Evolutionary conservation across 2,329 filamentous ascomycete genomes (phyloP), one percentile per base, ranked within the genome.

Genomic region (Lasiodiplodia hormozganensis): DNA sequence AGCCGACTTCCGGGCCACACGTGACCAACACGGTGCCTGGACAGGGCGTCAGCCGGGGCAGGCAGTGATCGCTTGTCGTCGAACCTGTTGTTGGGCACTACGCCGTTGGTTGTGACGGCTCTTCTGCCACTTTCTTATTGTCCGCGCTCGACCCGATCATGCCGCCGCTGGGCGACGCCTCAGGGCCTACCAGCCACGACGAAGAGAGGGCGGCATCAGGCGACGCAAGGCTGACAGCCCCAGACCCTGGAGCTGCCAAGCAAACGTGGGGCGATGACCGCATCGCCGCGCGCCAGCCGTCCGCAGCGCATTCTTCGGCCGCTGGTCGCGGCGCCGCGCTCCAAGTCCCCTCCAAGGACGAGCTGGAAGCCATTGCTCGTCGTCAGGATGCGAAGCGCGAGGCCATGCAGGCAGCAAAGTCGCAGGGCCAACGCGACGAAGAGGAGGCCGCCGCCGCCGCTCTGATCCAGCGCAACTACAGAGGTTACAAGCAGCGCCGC

Each of bases 401-500:
- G 16, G 67, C 52, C 31, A 53, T 64, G 38, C 49, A 38, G 10
- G 67, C 67, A n/a, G n/a, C 25, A 8, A 57, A 49, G 34, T 31
- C 25, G 25, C 52, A 57, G 10, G 21, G 5, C n/a, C 49, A 52
- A 16, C 23, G 40, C 38, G 53, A 58, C 36, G 57, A 62, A 47
- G 65, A 67, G 36, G 58, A 68, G 16, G 62, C 65, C 43, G 36
- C 49, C 8, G 78, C 78, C 4, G 78, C 78, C 8, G 71, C 75
- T 71, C 53, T 77, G 70, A 80, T 80, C 47, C 78, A 80, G 82
- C 88, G 90, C 72, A 91, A 89, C 31, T 96, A 94, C 76, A 86
- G 93, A 40, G 92, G 93, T 6, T 92, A 96, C 78, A 86, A 91
- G 66, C 85, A 88, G 60, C 86, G 93, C 53, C 83, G 93, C 58